Percentiles rank a stretch among this genome's conserved stretches.
Conservation (phyloP, 2,329 filamentous ascomycete genomes). For the Penicillium palitans region DNA sequence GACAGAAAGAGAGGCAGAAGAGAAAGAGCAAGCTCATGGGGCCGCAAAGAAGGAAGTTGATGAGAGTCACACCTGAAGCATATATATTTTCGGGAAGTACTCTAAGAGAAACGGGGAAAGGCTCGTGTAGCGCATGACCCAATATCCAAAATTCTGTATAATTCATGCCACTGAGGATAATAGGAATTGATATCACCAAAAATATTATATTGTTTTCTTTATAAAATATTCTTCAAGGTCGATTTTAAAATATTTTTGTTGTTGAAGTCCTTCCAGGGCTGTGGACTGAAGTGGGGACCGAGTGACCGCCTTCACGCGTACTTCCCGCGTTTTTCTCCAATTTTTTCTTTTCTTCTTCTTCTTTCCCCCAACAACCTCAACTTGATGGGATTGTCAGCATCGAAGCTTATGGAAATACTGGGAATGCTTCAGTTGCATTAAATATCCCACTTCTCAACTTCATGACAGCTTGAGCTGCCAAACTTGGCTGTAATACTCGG, state of each 20-base stretch:
- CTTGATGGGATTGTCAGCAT: background rate
- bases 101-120: background rate
- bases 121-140: background rate
- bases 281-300: conserved; percentile 5
- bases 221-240: background rate
- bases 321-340: conserved; percentile 10
- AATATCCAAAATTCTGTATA: background rate
- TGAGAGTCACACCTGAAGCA: background rate
- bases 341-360: conserved; percentile 5
- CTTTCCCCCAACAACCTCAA: background rate
- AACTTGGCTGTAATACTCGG: conserved; percentile 15
- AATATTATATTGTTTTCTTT: background rate
- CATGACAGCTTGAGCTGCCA: conserved; percentile 25
- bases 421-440: conserved; percentile 7
- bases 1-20: background rate
- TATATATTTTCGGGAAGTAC: background rate
- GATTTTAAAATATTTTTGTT: background rate
- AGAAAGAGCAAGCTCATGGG: background rate
- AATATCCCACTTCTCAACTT: conserved; percentile 15
- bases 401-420: background rate
- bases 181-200: background rate
- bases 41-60: background rate
- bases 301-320: conserved; percentile 11
- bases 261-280: background rate
- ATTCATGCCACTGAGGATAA: background rate